Conservation (phyloP, 106 monocot genomes). For the Acanthochlamys bracteata region DNA sequence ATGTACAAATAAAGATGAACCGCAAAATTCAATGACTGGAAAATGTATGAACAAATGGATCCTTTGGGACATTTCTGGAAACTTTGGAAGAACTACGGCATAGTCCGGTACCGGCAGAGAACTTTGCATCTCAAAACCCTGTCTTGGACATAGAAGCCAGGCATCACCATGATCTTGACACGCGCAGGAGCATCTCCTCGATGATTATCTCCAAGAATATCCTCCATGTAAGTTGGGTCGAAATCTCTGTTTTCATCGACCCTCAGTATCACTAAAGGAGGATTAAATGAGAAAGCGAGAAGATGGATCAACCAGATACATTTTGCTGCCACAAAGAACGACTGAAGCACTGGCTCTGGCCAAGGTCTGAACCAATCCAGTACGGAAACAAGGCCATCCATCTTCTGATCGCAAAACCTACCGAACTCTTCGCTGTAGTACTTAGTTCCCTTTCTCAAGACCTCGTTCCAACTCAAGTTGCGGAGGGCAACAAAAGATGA, state of each 20-base stretch:
- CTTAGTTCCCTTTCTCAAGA: constrained; percentile 62
- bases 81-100: background rate
- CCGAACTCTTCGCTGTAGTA: constrained; percentile 72
- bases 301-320: constrained; percentile 92
- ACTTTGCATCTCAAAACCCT: constrained; percentile 76
- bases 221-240: constrained; percentile 78
- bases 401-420: constrained; percentile 82
- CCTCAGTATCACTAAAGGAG: constrained; percentile 57
- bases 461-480: constrained; percentile 88
- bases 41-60: no score
- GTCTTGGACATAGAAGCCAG: constrained; percentile 85
- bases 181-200: constrained; percentile 20
- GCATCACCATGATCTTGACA: constrained; percentile 89
- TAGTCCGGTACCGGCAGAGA: constrained; percentile 35
- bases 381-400: constrained; percentile 46
- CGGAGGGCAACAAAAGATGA: constrained; percentile 62
- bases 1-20: no score
- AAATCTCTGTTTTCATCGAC: constrained; percentile 69
- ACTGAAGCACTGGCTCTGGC: constrained; percentile 65
- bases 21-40: no score
- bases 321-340: constrained; percentile 75
- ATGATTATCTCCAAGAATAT: constrained; percentile 37
- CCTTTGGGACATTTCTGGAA: background rate
- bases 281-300: constrained; percentile 76
- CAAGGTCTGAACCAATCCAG: constrained; percentile 54